Evolutionary conservation across 2,329 filamentous ascomycete species (phyloP).

Genomic region (Gnomoniopsis sp.): DNA sequence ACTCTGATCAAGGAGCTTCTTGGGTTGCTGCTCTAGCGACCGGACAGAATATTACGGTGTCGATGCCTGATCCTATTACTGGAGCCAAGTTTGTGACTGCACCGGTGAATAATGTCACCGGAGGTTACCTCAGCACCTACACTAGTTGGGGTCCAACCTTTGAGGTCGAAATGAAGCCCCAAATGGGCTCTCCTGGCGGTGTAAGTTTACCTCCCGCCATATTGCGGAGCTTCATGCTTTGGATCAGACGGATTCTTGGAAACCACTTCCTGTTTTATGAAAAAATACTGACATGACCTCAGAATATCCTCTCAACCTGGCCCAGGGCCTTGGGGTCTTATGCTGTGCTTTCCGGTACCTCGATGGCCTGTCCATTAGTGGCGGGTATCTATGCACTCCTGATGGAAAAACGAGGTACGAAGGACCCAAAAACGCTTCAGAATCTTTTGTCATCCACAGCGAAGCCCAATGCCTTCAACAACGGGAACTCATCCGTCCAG

Average conservation of each 20-base stretch:
- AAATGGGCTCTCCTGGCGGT: conserved; percentile 45
- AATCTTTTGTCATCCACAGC: conserved; percentile 47
- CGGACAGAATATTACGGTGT: conserved; percentile 40
- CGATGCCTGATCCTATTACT: conserved; percentile 39
- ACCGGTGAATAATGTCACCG: conserved; percentile 38
- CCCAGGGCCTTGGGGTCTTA: conserved; percentile 39
- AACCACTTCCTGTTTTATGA: too few relatives aligned
- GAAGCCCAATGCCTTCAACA: conserved; percentile 47
- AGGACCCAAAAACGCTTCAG: conserved; percentile 47
- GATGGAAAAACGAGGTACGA: conserved; percentile 47
- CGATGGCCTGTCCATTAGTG: conserved; percentile 49
- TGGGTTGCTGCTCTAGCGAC: conserved; percentile 42
- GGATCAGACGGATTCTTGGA: too few relatives aligned
- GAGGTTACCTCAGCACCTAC: conserved; percentile 39
- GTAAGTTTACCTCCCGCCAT: too few relatives aligned
- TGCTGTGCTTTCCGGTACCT: conserved; percentile 49
- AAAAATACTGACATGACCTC: too few relatives aligned
- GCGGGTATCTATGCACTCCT: conserved; percentile 53
- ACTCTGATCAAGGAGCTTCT: conserved; percentile 35
- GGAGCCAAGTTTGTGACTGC: conserved; percentile 32
- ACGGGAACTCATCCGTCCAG: conserved; percentile 32
- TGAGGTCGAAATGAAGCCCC: conserved; percentile 45
- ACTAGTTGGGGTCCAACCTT: conserved; percentile 45
- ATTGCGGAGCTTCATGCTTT: too few relatives aligned
- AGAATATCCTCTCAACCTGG: conserved; percentile 48